A percentile compares a stretch with the other conserved stretches of the same genome.
Conservation (phyloP, 257 asterid genomes). For the Solanum clarkiae region DNA sequence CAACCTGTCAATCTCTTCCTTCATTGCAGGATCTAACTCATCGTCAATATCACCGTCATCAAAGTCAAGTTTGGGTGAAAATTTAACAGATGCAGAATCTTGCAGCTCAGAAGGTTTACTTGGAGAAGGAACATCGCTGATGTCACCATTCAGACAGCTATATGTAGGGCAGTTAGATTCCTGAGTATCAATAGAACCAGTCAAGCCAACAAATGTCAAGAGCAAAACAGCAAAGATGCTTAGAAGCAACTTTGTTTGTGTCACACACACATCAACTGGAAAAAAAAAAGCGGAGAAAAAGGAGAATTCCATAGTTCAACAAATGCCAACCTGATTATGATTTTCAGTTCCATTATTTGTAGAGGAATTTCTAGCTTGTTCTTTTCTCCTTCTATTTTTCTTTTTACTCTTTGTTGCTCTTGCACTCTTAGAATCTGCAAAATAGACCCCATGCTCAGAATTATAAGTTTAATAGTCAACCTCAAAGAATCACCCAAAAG, state of each 20-base stretch:
- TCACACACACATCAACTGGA: background rate
- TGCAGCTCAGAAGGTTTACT: conserved; percentile 35
- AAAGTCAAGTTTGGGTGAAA: conserved; percentile 53
- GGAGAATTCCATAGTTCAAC: background rate
- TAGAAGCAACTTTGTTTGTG: background rate
- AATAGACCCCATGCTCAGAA: background rate
- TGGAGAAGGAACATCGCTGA: conserved; percentile 8
- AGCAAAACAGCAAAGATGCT: background rate
- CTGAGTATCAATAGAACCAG: background rate
- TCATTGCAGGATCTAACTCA: conserved; percentile 80
- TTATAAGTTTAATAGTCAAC: background rate
- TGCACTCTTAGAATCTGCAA: conserved; percentile 52
- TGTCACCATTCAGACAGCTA: conserved; percentile 24
- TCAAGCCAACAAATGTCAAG: background rate
- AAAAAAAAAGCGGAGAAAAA: background rate
- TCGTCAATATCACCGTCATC: conserved; percentile 74
- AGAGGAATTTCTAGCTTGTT: conserved; percentile 45
- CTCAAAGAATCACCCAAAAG: background rate
- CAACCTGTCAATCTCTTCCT: conserved; percentile 85
- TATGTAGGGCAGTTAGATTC: conserved; percentile 15
- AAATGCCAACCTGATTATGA: conserved; percentile 38
- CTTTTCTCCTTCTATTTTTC: conserved; percentile 85
- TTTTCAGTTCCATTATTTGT: conserved; percentile 30
- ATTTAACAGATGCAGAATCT: conserved; percentile 34
- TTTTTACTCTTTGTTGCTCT: conserved; percentile 60